Percentiles rank a stretch among this genome's conserved stretches.
Conservation (phyloP, 2,329 filamentous ascomycete species). For the Cephalotrichum gorgonifer region DNA sequence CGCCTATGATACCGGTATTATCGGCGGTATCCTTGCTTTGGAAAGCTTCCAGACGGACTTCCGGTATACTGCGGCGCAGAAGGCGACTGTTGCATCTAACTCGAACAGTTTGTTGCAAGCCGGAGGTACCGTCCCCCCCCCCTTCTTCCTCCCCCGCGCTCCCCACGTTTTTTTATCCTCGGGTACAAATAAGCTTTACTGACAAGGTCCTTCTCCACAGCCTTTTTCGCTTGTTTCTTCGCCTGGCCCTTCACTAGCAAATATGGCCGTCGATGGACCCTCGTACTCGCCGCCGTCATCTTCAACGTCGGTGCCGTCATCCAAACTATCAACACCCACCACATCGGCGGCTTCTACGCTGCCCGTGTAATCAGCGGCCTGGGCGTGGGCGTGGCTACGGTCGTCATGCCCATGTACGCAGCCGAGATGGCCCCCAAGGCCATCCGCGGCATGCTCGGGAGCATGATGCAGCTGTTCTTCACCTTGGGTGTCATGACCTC, state of each 20-base stretch:
- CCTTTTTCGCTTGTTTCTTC: conserved; percentile 31
- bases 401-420: conserved; percentile 33
- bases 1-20: conserved; percentile 31
- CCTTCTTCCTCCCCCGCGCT: background rate
- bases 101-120: conserved; percentile 30
- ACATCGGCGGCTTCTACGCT: conserved; percentile 24
- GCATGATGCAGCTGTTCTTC: conserved; percentile 34
- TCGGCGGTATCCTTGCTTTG: conserved; percentile 28
- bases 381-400: conserved; percentile 25
- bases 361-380: conserved; percentile 21
- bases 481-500: conserved; percentile 29
- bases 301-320: conserved; percentile 33
- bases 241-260: conserved; percentile 30
- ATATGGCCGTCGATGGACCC: conserved; percentile 27
- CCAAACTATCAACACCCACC: conserved; percentile 26
- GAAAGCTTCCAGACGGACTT: conserved; percentile 27
- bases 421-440: conserved; percentile 36
- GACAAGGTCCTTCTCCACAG: conserved; percentile 10
- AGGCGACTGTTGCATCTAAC: conserved; percentile 23
- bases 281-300: conserved; percentile 25
- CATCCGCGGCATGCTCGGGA: conserved; percentile 29
- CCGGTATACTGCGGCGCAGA: conserved; percentile 16
- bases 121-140: no score
- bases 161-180: no score
- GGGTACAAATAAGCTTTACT: conserved; percentile 1